Base-by-base conservation (phyloP, 768 basidiomycete species). In the Tubosaeta brunneosetosa region DNA sequence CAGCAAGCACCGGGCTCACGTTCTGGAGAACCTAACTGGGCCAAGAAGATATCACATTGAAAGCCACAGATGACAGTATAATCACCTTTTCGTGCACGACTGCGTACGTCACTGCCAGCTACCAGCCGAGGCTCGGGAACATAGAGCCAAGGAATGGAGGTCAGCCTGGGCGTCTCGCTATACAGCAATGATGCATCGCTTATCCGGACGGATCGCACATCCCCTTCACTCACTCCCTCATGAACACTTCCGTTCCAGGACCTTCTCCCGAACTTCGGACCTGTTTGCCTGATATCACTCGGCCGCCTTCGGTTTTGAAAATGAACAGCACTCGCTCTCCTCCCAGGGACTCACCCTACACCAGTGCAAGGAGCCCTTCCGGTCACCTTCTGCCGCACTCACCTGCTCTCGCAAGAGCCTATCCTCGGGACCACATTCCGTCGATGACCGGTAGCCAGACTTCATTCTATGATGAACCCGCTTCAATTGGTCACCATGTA, bases 11-110 rank as follows among this genome's bases (percentile, higher is more conserved):
- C 8, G 71, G 19, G 73, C 67, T 2, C 73, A 83, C 43, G 80
- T 97, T 26, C 66, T 71, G 1, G 72, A 17, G 87, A 87, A 22
- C 22, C 22, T 1, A 22, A 22, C 94, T 93, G 89, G 79, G 98
- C 1, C 61, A 74, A n/a, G 67, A 70, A 47, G 81, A 92, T 60
- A 63, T 91, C n/a, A n/a, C n/a, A n/a, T n/a, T n/a, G n/a, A 56
- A 58, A 25, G 37, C 36, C 8, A 25, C 44, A 13, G 38, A 40
- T 46, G 55, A 48, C 6, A 19, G 22, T 31, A 14, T 8, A 14
- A 40, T 17, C 45, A 6, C 51, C 52, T 12, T 59, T 61, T 43
- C 6, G 72, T 93, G 9, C 65, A 66, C 1, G 77, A 79, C 10
- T 77, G 81, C 26, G 91, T 93, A 72, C 22, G 75, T 66, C 47